These are phyloP conservation scores for Cornus kousa DNA, from an alignment of 148 eudicot genomes.

Conservation along the genomic window DNA sequence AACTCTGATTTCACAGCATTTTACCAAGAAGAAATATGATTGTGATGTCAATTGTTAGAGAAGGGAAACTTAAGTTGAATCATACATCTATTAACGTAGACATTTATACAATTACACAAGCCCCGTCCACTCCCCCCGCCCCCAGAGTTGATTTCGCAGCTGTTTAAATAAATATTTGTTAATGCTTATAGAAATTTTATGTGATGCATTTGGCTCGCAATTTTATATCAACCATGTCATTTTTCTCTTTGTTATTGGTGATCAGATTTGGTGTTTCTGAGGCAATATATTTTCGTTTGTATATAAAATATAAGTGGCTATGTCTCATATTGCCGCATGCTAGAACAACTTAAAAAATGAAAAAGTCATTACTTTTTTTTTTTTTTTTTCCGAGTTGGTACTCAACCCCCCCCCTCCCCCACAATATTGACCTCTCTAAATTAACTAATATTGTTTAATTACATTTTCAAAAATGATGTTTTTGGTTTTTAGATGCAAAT, in stretches of 20 bases:
- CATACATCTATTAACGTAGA: not conserved
- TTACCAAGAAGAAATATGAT: not conserved
- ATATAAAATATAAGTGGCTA: not conserved
- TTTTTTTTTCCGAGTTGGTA: too few species aligned
- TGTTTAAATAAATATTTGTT: not conserved
- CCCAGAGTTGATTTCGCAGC: too few species aligned
- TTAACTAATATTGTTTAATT: too few species aligned
- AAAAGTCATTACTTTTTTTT: too few species aligned
- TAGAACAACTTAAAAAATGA: not conserved
- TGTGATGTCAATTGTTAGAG: not conserved
- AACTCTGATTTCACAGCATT: not conserved
- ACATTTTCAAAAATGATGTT: too few species aligned
- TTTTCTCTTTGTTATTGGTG: not conserved
- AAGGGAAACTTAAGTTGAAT: not conserved
- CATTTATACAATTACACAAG: not conserved
- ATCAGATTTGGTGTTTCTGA: not conserved
- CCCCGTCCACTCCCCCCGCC: too few species aligned
- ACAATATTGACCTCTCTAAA: too few species aligned
- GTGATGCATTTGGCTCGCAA: not conserved
- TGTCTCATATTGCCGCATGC: not conserved
- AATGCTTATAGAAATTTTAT: not conserved
- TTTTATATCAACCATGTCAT: not conserved
- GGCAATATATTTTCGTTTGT: not conserved
- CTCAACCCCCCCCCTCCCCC: too few species aligned
- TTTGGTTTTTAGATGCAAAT: too few species aligned